Conservation (phyloP, 192 early-diverging fungal species). For the Coemansia pectinata region DNA sequence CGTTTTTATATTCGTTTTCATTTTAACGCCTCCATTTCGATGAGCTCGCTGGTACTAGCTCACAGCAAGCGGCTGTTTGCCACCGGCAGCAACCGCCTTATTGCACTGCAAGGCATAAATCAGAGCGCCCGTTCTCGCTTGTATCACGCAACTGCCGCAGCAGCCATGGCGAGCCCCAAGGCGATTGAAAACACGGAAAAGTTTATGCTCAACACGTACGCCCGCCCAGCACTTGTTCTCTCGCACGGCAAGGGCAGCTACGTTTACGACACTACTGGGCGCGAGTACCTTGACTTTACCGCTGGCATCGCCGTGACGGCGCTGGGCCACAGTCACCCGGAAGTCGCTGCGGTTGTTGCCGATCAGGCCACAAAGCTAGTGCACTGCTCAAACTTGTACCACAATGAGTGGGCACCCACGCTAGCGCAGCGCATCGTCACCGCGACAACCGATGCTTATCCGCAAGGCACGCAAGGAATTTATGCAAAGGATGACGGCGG, state of each 20-base stretch:
- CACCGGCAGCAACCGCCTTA: neutral
- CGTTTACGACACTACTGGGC: slow-evolving; percentile 74
- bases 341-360: slow-evolving; percentile 67
- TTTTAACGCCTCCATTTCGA: neutral
- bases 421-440: slow-evolving; percentile 77
- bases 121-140: neutral
- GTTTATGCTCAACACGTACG: slow-evolving; percentile 72
- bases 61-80: slow-evolving; percentile 16
- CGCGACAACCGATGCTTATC: slow-evolving; percentile 53
- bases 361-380: slow-evolving; percentile 85
- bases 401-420: slow-evolving; percentile 82
- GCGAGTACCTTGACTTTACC: slow-evolving; percentile 86
- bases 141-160: slow-evolving; percentile 17
- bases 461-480: slow-evolving; percentile 52
- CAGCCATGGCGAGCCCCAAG: slow-evolving; percentile 12
- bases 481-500: slow-evolving; percentile 36
- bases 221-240: slow-evolving; percentile 70
- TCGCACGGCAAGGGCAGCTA: slow-evolving; percentile 80
- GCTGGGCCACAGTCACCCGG: slow-evolving; percentile 83
- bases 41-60: slow-evolving; percentile 4
- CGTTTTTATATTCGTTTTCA: neutral
- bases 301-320: slow-evolving; percentile 96
- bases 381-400: slow-evolving; percentile 91
- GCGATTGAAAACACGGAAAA: slow-evolving; percentile 38
- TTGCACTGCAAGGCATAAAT: neutral